phyloP scores from a whole-genome alignment of 768 basidiomycete species.

The Boletus rubroflammeus region DNA sequence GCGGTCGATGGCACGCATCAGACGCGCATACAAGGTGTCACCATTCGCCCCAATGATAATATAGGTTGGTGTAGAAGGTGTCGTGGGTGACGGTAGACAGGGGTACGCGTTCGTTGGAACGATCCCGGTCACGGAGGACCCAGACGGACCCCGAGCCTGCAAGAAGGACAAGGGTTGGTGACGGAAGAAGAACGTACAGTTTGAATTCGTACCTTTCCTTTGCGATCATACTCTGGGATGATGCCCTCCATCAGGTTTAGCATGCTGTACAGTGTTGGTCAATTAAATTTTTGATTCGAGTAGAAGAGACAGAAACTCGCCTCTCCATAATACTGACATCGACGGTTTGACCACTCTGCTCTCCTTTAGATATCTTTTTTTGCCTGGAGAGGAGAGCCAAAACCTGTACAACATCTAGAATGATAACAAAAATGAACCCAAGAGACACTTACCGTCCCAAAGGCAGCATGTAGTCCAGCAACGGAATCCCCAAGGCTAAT shows the following conservation, averaged over 20 bases:
- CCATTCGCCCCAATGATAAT: constrained; percentile 73
- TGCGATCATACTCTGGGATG: constrained; percentile 71
- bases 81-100: constrained; percentile 45
- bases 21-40: constrained; percentile 62
- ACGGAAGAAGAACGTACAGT: not conserved
- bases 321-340: constrained; percentile 77
- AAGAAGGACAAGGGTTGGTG: not conserved
- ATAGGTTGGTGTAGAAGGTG: constrained; percentile 45
- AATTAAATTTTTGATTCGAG: not conserved
- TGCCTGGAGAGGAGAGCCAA: constrained; percentile 55
- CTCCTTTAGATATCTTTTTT: constrained; percentile 29
- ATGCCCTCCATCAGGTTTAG: constrained; percentile 75
- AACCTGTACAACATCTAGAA: constrained; percentile 36
- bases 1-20: constrained; percentile 60
- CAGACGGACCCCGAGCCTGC: constrained; percentile 67
- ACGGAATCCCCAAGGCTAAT: constrained; percentile 72
- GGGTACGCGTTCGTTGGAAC: constrained; percentile 76
- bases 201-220: constrained; percentile 47
- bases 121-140: constrained; percentile 71
- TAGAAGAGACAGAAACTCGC: constrained; percentile 25
- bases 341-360: constrained; percentile 48
- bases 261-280: constrained; percentile 44
- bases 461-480: constrained; percentile 69
- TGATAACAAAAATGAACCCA: not conserved
- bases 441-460: constrained; percentile 54